Base-by-base conservation (phyloP, 1,284 basidiomycete genomes). In the Anthracocystis walkeri region DNA sequence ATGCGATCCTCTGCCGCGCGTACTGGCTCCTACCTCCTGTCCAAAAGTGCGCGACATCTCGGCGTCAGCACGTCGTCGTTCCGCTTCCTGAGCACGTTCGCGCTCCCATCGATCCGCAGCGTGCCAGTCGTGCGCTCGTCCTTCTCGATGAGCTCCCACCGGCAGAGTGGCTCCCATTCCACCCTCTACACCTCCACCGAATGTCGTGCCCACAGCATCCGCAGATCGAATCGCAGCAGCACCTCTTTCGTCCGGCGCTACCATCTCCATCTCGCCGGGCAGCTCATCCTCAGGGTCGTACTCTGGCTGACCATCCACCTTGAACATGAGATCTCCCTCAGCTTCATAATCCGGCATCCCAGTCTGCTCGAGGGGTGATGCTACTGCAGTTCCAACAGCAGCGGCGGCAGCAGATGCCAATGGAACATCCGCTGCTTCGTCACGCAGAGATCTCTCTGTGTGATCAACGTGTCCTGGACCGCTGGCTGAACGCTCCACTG, bases 1-100 rank as follows among this genome's bases (percentile, higher is more conserved):
- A 21, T 68, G 63, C 18, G 64, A 64, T 8, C 71, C 75, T 45
- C 73, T 58, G 10, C 75, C 75, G 3, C 75, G 57, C 6, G 63
- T 75, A 29, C 67, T 70, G 11, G 61, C 73, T 16, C 73, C 73
- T 5, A 77, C 67, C 35, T 75, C 75, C 38, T 77, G 64, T 2
- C 75, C 75, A 53, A 77, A 77, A 44, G 70, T 77, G 42, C 75
- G 66, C 40, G 72, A 74, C 75, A 77, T 68, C 35, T 77, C 75
- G 7, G 75, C 75, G 38, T 77, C 75, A 7, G 67, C 75, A 21
- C 71, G 41, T 21, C 75, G 51, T 18, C 75, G 54, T 49, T 77
- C 75, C 7, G 66, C 65, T 49, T 75, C 72, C 23, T 58, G 58
- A 2, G 58, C 65, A n/a, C 74, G 60, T 25, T 65, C 61, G 23